Conservation (phyloP, 2,329 filamentous ascomycete species). For the Cordyceps cicadae region DNA sequence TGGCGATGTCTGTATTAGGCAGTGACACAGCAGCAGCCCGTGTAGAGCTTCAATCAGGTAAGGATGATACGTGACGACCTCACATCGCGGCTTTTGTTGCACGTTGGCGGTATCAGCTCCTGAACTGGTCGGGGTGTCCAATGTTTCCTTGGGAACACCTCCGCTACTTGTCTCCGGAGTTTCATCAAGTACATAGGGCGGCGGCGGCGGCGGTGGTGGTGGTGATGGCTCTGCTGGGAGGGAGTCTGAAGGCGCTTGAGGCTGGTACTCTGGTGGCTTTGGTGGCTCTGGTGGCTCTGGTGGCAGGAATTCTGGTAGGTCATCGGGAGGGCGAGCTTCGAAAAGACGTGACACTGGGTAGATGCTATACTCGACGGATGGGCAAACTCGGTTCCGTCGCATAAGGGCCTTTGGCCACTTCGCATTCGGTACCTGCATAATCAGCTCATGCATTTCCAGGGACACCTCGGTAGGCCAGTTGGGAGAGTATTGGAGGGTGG, state of each 20-base stretch:
- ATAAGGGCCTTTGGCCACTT: too few relatives aligned
- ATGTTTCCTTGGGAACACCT: too few relatives aligned
- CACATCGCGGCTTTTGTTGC: constrained; percentile 14
- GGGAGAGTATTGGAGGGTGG: constrained; percentile 70
- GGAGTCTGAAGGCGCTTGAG: background rate
- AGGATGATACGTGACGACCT: constrained; percentile 62
- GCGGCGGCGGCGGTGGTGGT: too few relatives aligned
- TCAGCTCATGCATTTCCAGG: constrained; percentile 45
- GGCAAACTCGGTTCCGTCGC: constrained; percentile 19
- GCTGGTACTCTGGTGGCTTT: constrained; percentile 20
- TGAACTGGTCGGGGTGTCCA: too few relatives aligned
- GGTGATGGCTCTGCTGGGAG: too few relatives aligned
- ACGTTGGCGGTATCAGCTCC: too few relatives aligned
- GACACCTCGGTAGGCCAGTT: constrained; percentile 53
- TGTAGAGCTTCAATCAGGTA: constrained; percentile 72
- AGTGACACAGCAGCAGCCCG: constrained; percentile 67
- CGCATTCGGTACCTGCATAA: background rate
- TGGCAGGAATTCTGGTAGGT: constrained; percentile 58
- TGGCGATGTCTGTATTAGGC: constrained; percentile 67
- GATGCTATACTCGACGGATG: constrained; percentile 22
- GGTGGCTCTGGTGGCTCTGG: constrained; percentile 20
- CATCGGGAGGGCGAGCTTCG: constrained; percentile 54
- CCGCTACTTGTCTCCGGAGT: too few relatives aligned
- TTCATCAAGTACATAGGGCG: too few relatives aligned
- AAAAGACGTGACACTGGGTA: constrained; percentile 57